Percentiles rank a stretch among this genome's conserved stretches.
These are phyloP conservation scores for Paramecium caudatum DNA, from an alignment of 73 alveolate genomes.

Conservation along the genomic window DNA sequence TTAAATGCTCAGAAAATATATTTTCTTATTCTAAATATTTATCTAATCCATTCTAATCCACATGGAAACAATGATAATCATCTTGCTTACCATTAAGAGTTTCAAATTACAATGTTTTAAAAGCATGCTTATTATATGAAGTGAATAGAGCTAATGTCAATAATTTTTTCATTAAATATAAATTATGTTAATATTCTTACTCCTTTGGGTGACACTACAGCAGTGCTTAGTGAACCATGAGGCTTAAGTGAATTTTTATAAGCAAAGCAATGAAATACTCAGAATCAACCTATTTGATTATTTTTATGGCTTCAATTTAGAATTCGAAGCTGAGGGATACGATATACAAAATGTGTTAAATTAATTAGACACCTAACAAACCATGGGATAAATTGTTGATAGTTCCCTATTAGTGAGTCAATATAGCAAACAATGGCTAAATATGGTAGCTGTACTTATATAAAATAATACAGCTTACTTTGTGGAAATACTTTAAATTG, in stretches of 20 bases:
- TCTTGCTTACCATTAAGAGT: neutral
- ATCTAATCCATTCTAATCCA: neutral
- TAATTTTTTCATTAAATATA: neutral
- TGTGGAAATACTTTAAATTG: neutral
- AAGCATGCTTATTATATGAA: neutral
- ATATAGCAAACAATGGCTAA: slow-evolving; percentile 2
- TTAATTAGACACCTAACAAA: neutral
- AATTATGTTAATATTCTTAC: slow-evolving; percentile 37
- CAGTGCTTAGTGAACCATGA: slow-evolving; percentile 1
- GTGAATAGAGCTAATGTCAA: neutral
- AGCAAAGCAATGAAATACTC: neutral
- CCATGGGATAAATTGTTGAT: neutral
- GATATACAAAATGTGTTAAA: slow-evolving; percentile 43
- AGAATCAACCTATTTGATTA: slow-evolving; percentile 22
- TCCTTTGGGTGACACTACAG: neutral
- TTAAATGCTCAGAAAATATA: neutral
- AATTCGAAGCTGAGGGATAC: neutral
- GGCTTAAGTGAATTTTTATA: slow-evolving; percentile 8
- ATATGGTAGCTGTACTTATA: neutral
- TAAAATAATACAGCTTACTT: neutral
- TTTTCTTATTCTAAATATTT: neutral
- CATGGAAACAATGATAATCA: neutral
- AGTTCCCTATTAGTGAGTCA: slow-evolving; percentile 16
- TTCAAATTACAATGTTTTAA: neutral
- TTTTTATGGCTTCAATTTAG: slow-evolving; percentile 37